These are phyloP conservation scores for Austroboletus novae-zelandiae DNA, from an alignment of 1,284 basidiomycete genomes.

Conservation along the genomic window DNA sequence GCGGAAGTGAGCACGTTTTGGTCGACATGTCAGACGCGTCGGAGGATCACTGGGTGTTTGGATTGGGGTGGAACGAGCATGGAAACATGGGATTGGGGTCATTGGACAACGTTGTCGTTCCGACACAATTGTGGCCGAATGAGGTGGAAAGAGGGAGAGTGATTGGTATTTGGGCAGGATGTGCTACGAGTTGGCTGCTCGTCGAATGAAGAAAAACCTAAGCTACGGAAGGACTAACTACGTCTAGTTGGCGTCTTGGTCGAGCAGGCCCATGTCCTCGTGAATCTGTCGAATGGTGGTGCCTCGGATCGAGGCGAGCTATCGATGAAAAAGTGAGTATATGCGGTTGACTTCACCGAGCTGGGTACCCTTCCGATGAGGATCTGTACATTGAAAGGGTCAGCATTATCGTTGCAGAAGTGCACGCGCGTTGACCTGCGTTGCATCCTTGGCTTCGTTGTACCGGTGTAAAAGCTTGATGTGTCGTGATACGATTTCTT, in stretches of 20 bases:
- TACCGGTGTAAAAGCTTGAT: conserved; percentile 72
- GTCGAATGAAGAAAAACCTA: conserved; percentile 23
- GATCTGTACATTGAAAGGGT: conserved; percentile 19
- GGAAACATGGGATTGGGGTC: conserved; percentile 79
- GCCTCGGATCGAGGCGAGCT: conserved; percentile 65
- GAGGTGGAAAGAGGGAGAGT: conserved; percentile 18
- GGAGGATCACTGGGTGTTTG: conserved; percentile 52
- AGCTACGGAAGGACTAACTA: not conserved
- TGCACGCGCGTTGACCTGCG: conserved; percentile 49
- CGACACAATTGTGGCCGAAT: conserved; percentile 53
- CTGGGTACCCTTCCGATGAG: conserved; percentile 32
- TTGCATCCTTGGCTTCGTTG: conserved; percentile 79
- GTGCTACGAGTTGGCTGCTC: conserved; percentile 73
- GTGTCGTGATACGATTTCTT: conserved; percentile 64
- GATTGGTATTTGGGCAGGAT: conserved; percentile 62
- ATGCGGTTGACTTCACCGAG: conserved; percentile 30
- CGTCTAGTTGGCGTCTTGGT: conserved; percentile 37
- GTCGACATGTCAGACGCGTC: conserved; percentile 24
- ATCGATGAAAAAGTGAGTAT: conserved; percentile 13
- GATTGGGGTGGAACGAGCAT: conserved; percentile 96
- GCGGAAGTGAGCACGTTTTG: conserved; percentile 84
- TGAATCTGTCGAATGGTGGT: conserved; percentile 71
- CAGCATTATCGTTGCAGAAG: not conserved
- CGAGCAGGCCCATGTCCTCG: conserved; percentile 57
- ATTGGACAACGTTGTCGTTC: conserved; percentile 49